Evolutionary conservation across 2,329 filamentous ascomycete species (phyloP), one percentile per base, ranked within the genome.

Genomic region (Sporothrix curviconia): DNA sequence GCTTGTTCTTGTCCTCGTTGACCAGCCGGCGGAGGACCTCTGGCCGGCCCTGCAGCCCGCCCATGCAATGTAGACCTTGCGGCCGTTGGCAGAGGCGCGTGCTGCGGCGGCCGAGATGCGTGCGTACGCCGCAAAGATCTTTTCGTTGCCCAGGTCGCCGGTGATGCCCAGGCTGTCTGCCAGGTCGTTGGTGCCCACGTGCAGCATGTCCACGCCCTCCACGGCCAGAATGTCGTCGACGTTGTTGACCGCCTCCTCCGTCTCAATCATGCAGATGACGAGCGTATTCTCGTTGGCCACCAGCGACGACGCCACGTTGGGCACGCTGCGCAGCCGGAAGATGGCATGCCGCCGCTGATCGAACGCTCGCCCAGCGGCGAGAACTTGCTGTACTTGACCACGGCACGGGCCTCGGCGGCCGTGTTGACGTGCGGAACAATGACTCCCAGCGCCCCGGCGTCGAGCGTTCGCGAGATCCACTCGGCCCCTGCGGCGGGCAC

Each of bases 211-310:
- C 2, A 52, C 49, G 22, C 49, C 49, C 15, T 52, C 22, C 2
- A 52, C 49, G 14, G 49, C 34, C 19, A 52, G 19, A 11, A 52
- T 40, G 1, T 40, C 36, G 14, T 52, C 49, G 22, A 52, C 36
- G n/a, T 37, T 37, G 7, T 52, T 14, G 14, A 52, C 49, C 1
- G 49, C 49, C 3, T 37, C 30, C 3, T 24, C 34, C 17, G 49
- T 52, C 49, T 52, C 49, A n/a, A 52, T 52, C 49, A 52, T 52
- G 36, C 49, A 52, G 12, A 40, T 52, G 14, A 52, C 49, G 7
- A 52, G 34, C 1, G 49, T 52, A 11, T 12, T 12, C 34, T 52
- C 49, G 49, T 52, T 52, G 34, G 34, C 32, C 1, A 52, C 36
- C 2, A n/a, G 34, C 4, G 49, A 52, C 7, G 17, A 25, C 7